Evolutionary conservation across 2,329 filamentous ascomycete genomes (phyloP).

Genomic region (Sporothrix curviconia): DNA sequence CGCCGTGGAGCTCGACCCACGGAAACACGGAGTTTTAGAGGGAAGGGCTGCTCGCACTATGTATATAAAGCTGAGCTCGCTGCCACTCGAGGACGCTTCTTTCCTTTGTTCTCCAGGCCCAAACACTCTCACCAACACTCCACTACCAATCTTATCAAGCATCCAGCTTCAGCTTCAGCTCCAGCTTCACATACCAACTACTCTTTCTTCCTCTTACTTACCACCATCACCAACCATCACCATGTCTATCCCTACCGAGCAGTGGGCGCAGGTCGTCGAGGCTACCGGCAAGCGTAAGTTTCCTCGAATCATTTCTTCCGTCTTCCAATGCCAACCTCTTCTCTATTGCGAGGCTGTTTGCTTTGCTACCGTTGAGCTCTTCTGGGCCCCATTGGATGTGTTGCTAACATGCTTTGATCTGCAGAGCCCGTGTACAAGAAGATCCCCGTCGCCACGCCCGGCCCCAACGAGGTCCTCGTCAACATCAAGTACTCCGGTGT

Average conservation of each 20-base stretch:
- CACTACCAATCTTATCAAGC: not conserved
- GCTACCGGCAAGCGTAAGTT: slow-evolving; percentile 64
- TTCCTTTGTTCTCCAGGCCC: slow-evolving; percentile 1
- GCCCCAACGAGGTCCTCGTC: slow-evolving; percentile 24
- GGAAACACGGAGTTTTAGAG: slow-evolving; percentile 3
- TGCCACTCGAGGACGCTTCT: not conserved
- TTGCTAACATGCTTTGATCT: slow-evolving; percentile 1
- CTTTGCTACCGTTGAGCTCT: slow-evolving; percentile 2
- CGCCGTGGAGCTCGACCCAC: not conserved
- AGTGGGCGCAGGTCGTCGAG: slow-evolving; percentile 90
- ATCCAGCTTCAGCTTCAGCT: not conserved
- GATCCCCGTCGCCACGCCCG: slow-evolving; percentile 69
- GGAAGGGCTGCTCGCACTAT: not conserved
- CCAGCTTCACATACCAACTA: not conserved
- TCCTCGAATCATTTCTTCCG: not conserved
- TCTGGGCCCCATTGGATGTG: not conserved
- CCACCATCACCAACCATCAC: slow-evolving; percentile 11
- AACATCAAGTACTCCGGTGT: slow-evolving; percentile 30
- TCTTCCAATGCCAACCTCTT: too few relatives aligned
- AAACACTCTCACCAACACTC: not conserved
- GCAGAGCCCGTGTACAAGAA: slow-evolving; percentile 56
- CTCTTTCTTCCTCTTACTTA: not conserved
- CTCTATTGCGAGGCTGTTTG: too few relatives aligned
- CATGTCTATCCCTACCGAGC: slow-evolving; percentile 64
- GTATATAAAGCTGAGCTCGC: slow-evolving; percentile 14